Evolutionary conservation across 2,329 filamentous ascomycete genomes (phyloP), one percentile per base, ranked within the genome.

Genomic region (Microcera coccophila): DNA sequence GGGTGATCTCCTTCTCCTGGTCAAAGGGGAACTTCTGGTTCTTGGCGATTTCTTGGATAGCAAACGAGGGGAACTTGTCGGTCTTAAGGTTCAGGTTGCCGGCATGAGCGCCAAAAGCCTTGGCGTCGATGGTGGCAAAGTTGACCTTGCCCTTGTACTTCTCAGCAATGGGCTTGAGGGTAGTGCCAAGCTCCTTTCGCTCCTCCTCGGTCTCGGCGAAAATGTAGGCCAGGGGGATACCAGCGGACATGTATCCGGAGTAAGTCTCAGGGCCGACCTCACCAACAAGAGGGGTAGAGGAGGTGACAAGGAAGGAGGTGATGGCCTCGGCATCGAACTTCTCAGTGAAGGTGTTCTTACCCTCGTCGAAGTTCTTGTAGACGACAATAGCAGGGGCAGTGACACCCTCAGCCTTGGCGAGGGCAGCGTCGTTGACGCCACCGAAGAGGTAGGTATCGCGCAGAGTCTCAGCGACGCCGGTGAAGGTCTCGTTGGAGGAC

Each of bases 241-340:
- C 90, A 57, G 91, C 81, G 41, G 84, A 82, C 86, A 97, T 98
- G 79, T 98, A 98, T 63, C 79, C 82, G 48, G 87, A 79, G 76
- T 98, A 98, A 53, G 93, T 98, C 70, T 97, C 93, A 49, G 93
- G 93, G 60, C 91, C 91, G 58, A 98, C 86, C 75, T 96, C 93
- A 50, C 93, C 93, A 54, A 98, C 84, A 61, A 98, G 76, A 52
- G 93, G 93, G 47, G 87, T 95, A 57, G 90, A 83, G 48, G 90
- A 76, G 37, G 81, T 83, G 78, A 90, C 90, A 67, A 87, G 82
- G 72, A 95, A 98, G 55, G 77, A 77, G 64, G 82, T 79, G 61
- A 98, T 89, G 39, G 81, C 80, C 48, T 90, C 87, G 48, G 78
- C 78, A 32, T 89, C 86, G 62, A 97, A 90, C 68, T 87, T 84